Base-by-base conservation (phyloP, 2,329 filamentous ascomycete genomes). In the Colletotrichum tabaci region DNA sequence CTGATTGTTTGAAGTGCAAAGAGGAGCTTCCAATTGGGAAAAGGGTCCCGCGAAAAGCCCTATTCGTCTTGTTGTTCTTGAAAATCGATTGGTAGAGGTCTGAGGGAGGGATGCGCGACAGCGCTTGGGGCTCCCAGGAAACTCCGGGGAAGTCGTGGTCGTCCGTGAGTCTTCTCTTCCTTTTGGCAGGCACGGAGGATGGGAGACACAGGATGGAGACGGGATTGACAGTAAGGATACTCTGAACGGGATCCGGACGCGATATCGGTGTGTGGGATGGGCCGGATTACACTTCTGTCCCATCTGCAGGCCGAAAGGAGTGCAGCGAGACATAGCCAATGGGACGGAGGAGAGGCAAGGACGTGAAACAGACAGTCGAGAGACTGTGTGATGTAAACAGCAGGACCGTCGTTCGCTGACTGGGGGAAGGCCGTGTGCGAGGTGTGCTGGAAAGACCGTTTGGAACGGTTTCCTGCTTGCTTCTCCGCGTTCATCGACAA, bases 361-460 rank as follows among this genome's bases (percentile, higher is more conserved):
- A 67, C n/a, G 53, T 75, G 74, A 75, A 75, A 75, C 73, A 74
- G 74, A 74, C 47, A 56, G 49, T 57, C 66, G 66, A 64, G 58
- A 60, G 52, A 40, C 38, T 61, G 56, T 67, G 44, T 49, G 50
- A 71, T 18, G 50, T 71, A 61, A 56, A 71, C 50, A 67, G 56
- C 21, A 26, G 40, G 42, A 60, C 56, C 21, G 30, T 21, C 18
- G 57, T 35, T 23, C 57, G 9, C 42, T 4, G 56, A 46, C 40
- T 44, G 56, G 56, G 23, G 16, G 13, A 60, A 13, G 42, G 13
- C 42, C 8, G 44, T 35, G 35, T 30, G 30, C 42, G 26, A 38
- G 10, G 5, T 23, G 23, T n/a, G 38, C 2, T 13, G 23, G 21
- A 21, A 49, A 47, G 42, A 49, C 58, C 44, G 60, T 62, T 52